Evolutionary conservation across 768 basidiomycete species (phyloP).

Genomic region (Suillus ampliporus): DNA sequence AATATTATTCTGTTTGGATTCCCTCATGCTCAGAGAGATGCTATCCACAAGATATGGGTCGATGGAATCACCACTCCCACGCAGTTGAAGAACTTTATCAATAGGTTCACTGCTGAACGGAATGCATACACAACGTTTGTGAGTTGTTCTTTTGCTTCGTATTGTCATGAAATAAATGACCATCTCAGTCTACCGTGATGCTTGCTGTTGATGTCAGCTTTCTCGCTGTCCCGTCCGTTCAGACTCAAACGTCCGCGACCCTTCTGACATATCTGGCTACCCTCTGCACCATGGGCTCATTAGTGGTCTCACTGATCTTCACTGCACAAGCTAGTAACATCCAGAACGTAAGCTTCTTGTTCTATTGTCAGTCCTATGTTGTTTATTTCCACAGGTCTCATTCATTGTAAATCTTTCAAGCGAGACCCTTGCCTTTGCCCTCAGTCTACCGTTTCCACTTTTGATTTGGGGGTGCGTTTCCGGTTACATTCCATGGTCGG

Average conservation of each 20-base stretch:
- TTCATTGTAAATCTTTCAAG: slow-evolving; percentile 29
- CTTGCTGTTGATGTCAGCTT: slow-evolving; percentile 60
- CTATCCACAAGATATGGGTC: slow-evolving; percentile 49
- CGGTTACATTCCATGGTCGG: too few species aligned
- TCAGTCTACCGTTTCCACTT: slow-evolving; percentile 38
- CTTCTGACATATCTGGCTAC: slow-evolving; percentile 44
- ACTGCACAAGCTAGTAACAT: slow-evolving; percentile 41
- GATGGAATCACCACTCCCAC: slow-evolving; percentile 45
- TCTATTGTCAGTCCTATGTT: not conserved
- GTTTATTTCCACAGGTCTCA: slow-evolving; percentile 20
- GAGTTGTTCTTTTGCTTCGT: slow-evolving; percentile 16
- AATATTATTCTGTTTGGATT: slow-evolving; percentile 50
- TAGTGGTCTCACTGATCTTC: slow-evolving; percentile 42
- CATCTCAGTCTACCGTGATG: slow-evolving; percentile 53
- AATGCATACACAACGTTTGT: slow-evolving; percentile 54
- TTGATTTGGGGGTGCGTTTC: slow-evolving; percentile 36
- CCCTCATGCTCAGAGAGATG: slow-evolving; percentile 49
- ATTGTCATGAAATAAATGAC: not conserved
- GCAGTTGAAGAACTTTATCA: slow-evolving; percentile 47
- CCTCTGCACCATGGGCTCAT: slow-evolving; percentile 39
- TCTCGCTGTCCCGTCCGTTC: slow-evolving; percentile 53
- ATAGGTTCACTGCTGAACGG: slow-evolving; percentile 51
- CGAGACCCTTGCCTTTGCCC: slow-evolving; percentile 37
- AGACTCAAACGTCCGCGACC: slow-evolving; percentile 14
- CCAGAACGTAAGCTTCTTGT: slow-evolving; percentile 26